phyloP scores from a whole-genome alignment of 768 basidiomycete genomes.

The Tephrocybe sp. region DNA sequence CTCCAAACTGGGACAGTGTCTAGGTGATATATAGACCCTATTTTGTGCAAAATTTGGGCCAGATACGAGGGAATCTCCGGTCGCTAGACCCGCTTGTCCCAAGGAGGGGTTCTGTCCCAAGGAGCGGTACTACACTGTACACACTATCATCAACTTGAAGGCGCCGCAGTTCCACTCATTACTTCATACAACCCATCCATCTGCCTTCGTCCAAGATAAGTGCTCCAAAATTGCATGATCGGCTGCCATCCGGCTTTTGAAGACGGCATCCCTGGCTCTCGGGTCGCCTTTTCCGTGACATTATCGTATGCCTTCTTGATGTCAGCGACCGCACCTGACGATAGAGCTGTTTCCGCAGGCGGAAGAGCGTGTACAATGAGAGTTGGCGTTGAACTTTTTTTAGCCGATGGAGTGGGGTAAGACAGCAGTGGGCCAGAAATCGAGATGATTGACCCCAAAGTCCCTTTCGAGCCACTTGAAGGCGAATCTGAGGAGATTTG shows the following conservation, averaged over 20 bases:
- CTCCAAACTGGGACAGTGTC: too few relatives aligned
- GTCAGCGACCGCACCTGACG: conserved; percentile 44
- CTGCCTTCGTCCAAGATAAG: conserved; percentile 54
- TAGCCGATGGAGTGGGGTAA: conserved; percentile 59
- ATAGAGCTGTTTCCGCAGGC: conserved; percentile 44
- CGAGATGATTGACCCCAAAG: conserved; percentile 66
- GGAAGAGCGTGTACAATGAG: conserved; percentile 57
- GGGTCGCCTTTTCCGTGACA: conserved; percentile 51
- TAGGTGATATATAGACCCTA: too few relatives aligned
- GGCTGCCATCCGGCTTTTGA: conserved; percentile 79
- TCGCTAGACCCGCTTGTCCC: too few relatives aligned
- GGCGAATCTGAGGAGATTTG: conserved; percentile 13
- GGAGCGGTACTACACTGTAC: too few relatives aligned
- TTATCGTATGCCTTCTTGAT: conserved; percentile 61
- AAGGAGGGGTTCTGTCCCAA: too few relatives aligned
- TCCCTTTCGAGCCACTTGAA: conserved; percentile 17
- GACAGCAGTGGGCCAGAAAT: conserved; percentile 77
- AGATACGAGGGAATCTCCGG: too few relatives aligned
- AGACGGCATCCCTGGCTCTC: conserved; percentile 67
- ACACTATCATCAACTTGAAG: too few relatives aligned
- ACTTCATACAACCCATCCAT: conserved; percentile 70
- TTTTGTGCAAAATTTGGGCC: too few relatives aligned
- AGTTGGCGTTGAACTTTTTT: conserved; percentile 61
- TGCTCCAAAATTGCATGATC: conserved; percentile 88
- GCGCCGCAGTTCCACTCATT: conserved; percentile 45